phyloP scores from a whole-genome alignment of 805 yeast genomes.

The Lipomyces mesembrius region DNA sequence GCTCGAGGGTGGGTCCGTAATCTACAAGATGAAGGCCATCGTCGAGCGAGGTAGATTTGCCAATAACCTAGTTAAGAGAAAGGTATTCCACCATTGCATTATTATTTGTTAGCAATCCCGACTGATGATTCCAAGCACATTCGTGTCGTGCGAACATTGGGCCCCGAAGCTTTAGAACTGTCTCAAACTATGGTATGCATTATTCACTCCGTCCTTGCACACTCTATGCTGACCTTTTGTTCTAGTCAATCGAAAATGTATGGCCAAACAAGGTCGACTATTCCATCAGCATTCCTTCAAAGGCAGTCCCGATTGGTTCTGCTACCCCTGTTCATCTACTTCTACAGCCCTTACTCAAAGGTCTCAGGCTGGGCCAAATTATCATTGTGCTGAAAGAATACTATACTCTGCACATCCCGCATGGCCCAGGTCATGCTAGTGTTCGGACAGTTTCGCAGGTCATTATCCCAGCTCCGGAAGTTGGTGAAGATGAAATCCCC shows the following conservation, averaged over 20 bases:
- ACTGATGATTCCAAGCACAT: slow-evolving; percentile 51
- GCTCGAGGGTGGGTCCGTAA: slow-evolving; percentile 73
- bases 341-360: slow-evolving; percentile 80
- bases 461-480: slow-evolving; percentile 52
- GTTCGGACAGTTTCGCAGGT: slow-evolving; percentile 66
- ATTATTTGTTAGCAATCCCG: neutral
- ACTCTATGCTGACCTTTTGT: neutral
- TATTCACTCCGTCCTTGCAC: neutral
- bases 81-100: slow-evolving; percentile 37
- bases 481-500: slow-evolving; percentile 37
- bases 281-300: slow-evolving; percentile 79
- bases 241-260: slow-evolving; percentile 78
- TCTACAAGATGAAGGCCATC: slow-evolving; percentile 74
- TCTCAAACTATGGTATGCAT: slow-evolving; percentile 69
- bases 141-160: slow-evolving; percentile 81
- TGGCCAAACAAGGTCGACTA: slow-evolving; percentile 97
- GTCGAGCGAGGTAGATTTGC: slow-evolving; percentile 83
- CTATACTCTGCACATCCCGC: slow-evolving; percentile 50
- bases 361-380: slow-evolving; percentile 75
- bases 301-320: slow-evolving; percentile 90
- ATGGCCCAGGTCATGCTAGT: slow-evolving; percentile 55
- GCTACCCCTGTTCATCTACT: slow-evolving; percentile 68
- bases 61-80: slow-evolving; percentile 64
- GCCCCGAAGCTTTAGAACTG: slow-evolving; percentile 84
- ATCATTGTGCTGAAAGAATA: slow-evolving; percentile 70